Evolutionary conservation across 192 early-diverging fungal genomes (phyloP), one percentile per base, ranked within the genome.

Genomic region (Jimgerdemannia flammicorona): DNA sequence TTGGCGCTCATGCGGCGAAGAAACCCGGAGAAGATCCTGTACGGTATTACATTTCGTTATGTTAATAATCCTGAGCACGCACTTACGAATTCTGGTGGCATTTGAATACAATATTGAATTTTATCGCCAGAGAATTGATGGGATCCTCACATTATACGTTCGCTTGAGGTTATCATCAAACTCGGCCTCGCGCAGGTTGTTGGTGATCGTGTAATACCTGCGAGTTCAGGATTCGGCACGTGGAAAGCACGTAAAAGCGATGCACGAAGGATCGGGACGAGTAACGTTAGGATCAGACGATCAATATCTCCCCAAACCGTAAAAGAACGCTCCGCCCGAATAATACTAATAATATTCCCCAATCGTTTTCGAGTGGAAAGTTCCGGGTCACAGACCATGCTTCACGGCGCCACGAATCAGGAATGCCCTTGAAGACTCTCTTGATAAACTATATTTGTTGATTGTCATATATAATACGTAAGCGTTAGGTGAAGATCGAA

Each of bases 351-450:
- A 29, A 29, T 29, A 29, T 29, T 29, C 1, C 29, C 29, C 29
- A 29, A 29, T 29, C 29, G 29, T 29, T 29, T 29, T 29, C 29
- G 29, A 29, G 29, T 29, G 29, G 29, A 29, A 29, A 29, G 29
- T 29, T 29, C 29, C 29, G 7, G 18, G 17, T 19, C 42, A 54
- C 72, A 75, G 78, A 88, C 87, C 88, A 89, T 70, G 83, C 86
- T 59, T 84, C 84, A 43, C 83, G 77, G 70, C 88, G 77, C 88
- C 88, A 89, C 43, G 81, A 80, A 72, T 89, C 86, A 18, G 88
- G 88, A 49, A 89, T 84, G 9, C 88, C 88, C 74, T 89, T 89
- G 77, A 81, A 84, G 10, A 89, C 78, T n/a, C 88, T 73, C 49
- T 74, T 72, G 11, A 78, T 70, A 77, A 89, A 87, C 85, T 88